Base-by-base conservation (phyloP, 768 basidiomycete genomes). In the Inosperma sp. region DNA sequence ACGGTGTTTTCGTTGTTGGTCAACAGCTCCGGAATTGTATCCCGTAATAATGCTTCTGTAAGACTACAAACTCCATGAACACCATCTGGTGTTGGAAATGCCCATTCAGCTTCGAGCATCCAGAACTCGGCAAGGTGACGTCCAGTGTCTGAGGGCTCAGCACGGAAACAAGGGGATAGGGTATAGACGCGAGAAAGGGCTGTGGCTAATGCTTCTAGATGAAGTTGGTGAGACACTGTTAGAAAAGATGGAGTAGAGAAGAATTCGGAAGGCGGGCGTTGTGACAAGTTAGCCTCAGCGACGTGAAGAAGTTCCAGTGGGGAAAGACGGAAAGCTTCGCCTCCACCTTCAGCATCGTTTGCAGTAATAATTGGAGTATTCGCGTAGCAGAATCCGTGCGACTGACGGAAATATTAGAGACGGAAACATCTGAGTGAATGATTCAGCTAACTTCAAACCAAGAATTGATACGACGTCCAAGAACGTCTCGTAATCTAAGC, bases 41-140 rank as follows among this genome's bases (percentile, higher is more conserved):
- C 58, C 44, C 63, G 60, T 33, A 71, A 53, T 13, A 68, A 66
- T 29, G 61, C 63, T 56, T 77, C 75, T 2, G 74, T 70, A 7
- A 73, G 59, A 16, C 62, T 63, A 48, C 73, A 75, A 14, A 77
- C 63, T 14, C 70, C 71, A 72, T 81, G 55, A 78, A 73, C 47
- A 68, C 73, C 55, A 42, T 62, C 35, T 9, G 27, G 50, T 25
- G 52, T 48, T 10, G 59, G 58, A 37, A 73, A 69, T 2, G 83
- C 83, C 79, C 91, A 85, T 64, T 99, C 96, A 0, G 90, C 94
- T 69, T 99, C 96, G 48, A 97, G 81, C 96, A 99, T 99, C 88
- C 92, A 97, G 67, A 99, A 99, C 66, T 99, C 96, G 44, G 91
- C 83, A 10, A 99, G 79, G 64, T 99, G 96, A n/a, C 95, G 77